Base-by-base conservation (phyloP, 495 filamentous ascomycete genomes). In the Neurospora sp. region DNA sequence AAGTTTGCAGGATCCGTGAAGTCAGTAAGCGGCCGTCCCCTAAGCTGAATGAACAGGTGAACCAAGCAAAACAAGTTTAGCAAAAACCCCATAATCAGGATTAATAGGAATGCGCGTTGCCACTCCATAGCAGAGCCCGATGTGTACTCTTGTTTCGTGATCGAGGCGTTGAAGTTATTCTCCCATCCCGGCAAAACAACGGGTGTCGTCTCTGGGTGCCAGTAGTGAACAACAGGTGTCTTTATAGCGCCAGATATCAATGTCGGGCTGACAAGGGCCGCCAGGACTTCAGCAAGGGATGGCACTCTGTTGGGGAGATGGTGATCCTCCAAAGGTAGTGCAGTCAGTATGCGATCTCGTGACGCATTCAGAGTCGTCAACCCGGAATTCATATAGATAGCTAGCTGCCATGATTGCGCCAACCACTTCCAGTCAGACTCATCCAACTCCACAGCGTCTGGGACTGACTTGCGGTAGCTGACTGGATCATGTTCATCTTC, bases 1-100 rank as follows among this genome's bases (percentile, higher is more conserved):
- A 93, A 80, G 74, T 93, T 93, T 70, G 87, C 86, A 2, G 91
- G 91, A 73, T 94, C 92, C 16, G 90, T 92, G 81, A 91, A 93
- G 78, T 94, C 92, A 12, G 89, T 74, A 20, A 76, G 54, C 4
- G 70, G 66, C 27, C 73, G 48, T 2, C 75, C 69, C n/a, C 37
- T 23, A 2, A 71, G 46, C 10, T 70, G 39, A n/a, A 48, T 16
- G 42, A 37, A 66, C 92, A 76, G 69, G 14, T 73, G 70, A 11
- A 46, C 46, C 44, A 76, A 69, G 38, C 74, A 76, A 20, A 74
- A n/a, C 39, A 70, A 11, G 48, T 76, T 77, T 1, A 76, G 42
- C 6, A 73, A 4, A 20, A 76, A 76, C 16, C 73, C 72, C 16
- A 73, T 8, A 6, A 72, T 44, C 23, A 77, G 71, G n/a, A 76